Base-by-base conservation (phyloP, 2,329 filamentous ascomycete genomes). In the Claviceps capensis region DNA sequence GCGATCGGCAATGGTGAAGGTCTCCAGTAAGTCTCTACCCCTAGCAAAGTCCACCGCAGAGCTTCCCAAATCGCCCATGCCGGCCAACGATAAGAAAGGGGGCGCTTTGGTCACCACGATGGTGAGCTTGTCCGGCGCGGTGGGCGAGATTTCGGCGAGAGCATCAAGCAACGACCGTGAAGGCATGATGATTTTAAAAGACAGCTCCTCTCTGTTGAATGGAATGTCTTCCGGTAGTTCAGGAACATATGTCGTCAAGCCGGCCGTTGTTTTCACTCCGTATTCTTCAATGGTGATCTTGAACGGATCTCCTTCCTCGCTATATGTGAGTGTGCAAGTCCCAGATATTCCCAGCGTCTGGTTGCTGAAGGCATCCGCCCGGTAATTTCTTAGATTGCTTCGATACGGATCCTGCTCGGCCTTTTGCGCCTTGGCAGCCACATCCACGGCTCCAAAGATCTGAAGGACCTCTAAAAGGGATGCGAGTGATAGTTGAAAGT, bases 161-260 rank as follows among this genome's bases (percentile, higher is more conserved):
- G 83, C 81, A 61, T 90, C 86, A 11, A 85, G 76, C 4, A 91
- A 76, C 67, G 79, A 84, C 37, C 78, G 77, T 11, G 84, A 80
- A 58, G 84, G 86, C 86, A 96, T 95, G 63, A 98, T 97, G 54
- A 95, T 88, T 66, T 97, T 98, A 71, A 96, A 86, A 8, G 81
- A 75, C 8, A 97, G 74, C 50, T 83, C 79, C 49, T 88, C 79
- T 36, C 89, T 81, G 61, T 91, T 82, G 58, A 98, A 88, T 0
- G 91, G 93, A 46, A 98, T 97, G 49, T 90, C 85, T 49, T 90
- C 84, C 16, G 80, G 77, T 43, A 72, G 69, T 57, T 88, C 83
- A 16, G 86, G 79, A 48, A 89, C 78, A 68, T 96, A 98, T 0
- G 93, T 97, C 7, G 85, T 87, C 49, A 98, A 73, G 55, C 93